Base-by-base conservation (phyloP, 495 filamentous ascomycete genomes). In the Penicillium malachiteum region DNA sequence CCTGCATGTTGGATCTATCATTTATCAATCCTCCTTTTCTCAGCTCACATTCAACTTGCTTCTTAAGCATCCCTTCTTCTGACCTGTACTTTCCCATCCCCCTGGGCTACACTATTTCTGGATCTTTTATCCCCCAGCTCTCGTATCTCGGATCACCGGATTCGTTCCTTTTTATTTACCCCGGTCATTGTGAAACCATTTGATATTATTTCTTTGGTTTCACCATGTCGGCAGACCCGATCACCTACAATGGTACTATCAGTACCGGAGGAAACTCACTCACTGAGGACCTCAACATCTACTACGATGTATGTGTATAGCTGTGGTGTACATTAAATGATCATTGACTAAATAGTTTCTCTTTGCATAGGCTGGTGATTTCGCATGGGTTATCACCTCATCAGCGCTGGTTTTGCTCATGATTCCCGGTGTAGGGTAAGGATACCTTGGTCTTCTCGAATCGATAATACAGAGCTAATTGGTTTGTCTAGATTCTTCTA, bases 341-440 rank as follows among this genome's bases (percentile, higher is more conserved):
- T 13, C 6, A 43, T 14, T 43, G 40, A 31, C 62, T 62, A 54
- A 73, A 46, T 49, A 47, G 52, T 33, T 54, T n/a, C 9, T 2
- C 12, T 30, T 32, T 52, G 4, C 21, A 26, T 26, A 96, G 87
- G 77, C 84, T 52, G 94, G 94, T 57, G 90, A 97, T 75, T 91
- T 96, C 54, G 88, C 90, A 18, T 98, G 90, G 90, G 86, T 97
- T 73, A 80, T 97, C 57, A 88, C 85, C 7, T 83, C 88, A 10
- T 89, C 94, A 9, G 93, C 91, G 13, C 84, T 98, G 14, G 93
- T 98, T 52, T 74, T 98, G 62, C 84, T 97, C 67, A 98, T 98
- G 94, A 94, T 98, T 75, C 94, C 94, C 10, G 94, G 94, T 59
- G 92, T 98, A 69, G 94, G 84, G 84, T 87, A 78, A 59, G 78